phyloP scores from a whole-genome alignment of 176 grass and related monocot species.

The Echinochloa phyllopogon region DNA sequence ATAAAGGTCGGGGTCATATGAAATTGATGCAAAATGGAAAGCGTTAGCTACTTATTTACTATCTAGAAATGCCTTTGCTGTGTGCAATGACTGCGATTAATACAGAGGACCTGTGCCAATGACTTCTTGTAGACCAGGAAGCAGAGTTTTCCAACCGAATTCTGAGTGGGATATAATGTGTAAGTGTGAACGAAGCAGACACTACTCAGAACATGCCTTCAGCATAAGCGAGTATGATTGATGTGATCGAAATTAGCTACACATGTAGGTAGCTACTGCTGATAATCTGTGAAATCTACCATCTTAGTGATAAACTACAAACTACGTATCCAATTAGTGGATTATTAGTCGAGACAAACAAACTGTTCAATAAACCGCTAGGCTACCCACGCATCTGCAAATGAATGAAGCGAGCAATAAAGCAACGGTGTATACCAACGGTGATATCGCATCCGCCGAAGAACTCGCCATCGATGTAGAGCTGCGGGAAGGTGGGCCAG shows the following conservation, averaged over 20 bases:
- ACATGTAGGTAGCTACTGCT: not conserved
- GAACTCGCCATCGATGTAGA: conserved; percentile 97
- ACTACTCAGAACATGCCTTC: not conserved
- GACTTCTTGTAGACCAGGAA: not conserved
- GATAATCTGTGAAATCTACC: not conserved
- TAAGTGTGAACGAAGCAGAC: not conserved
- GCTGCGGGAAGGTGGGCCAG: conserved; percentile 97
- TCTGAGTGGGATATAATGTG: not conserved
- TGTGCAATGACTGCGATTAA: not conserved
- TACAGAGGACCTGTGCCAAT: not conserved
- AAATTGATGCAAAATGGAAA: not conserved
- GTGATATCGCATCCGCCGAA: conserved; percentile 94
- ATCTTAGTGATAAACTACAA: not conserved
- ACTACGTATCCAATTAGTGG: too few species aligned
- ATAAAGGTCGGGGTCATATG: not conserved
- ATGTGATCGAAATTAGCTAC: not conserved
- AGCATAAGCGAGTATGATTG: not conserved
- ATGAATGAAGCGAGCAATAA: not conserved
- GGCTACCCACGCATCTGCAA: too few species aligned
- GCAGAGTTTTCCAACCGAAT: not conserved
- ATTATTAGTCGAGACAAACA: too few species aligned
- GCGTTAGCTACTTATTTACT: not conserved
- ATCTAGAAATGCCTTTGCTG: not conserved
- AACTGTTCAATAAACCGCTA: too few species aligned
- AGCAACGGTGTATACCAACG: conserved; percentile 47